These are phyloP conservation scores for Chrysopogon serrulatus DNA, from an alignment of 176 grass and related monocot genomes.

Conservation along the genomic window DNA sequence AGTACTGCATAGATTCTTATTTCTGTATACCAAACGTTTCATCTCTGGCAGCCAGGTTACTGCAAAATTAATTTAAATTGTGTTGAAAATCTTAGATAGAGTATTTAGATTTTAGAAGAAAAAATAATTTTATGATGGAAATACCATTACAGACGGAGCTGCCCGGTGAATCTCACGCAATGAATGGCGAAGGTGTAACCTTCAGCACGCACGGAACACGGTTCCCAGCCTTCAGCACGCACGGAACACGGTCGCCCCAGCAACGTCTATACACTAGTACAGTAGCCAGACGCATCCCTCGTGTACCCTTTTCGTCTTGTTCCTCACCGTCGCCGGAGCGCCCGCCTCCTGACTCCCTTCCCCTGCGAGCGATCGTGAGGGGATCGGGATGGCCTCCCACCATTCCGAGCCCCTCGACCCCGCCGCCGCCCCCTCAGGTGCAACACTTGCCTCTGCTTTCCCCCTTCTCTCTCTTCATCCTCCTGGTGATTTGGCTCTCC, in stretches of 20 bases:
- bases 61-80: too few relatives aligned
- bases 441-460: not conserved
- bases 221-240: not conserved
- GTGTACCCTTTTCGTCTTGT: not conserved
- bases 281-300: not conserved
- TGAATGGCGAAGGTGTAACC: too few relatives aligned
- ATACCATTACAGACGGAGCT: too few relatives aligned
- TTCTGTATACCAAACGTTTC: too few relatives aligned
- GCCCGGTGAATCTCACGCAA: too few relatives aligned
- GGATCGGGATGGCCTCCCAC: constrained; percentile 42
- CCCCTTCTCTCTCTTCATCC: not conserved
- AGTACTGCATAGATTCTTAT: too few relatives aligned
- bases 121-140: too few relatives aligned
- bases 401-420: constrained; percentile 21
- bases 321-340: constrained; percentile 31
- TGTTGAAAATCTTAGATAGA: too few relatives aligned
- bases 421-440: constrained; percentile 7
- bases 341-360: constrained; percentile 27
- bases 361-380: constrained; percentile 17
- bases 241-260: not conserved
- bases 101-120: too few relatives aligned
- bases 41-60: too few relatives aligned
- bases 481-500: not conserved
- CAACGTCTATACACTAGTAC: not conserved
- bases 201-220: too few relatives aligned